phyloP scores from a whole-genome alignment of 2,329 filamentous ascomycete species.

The Calonectria hawksworthii region DNA sequence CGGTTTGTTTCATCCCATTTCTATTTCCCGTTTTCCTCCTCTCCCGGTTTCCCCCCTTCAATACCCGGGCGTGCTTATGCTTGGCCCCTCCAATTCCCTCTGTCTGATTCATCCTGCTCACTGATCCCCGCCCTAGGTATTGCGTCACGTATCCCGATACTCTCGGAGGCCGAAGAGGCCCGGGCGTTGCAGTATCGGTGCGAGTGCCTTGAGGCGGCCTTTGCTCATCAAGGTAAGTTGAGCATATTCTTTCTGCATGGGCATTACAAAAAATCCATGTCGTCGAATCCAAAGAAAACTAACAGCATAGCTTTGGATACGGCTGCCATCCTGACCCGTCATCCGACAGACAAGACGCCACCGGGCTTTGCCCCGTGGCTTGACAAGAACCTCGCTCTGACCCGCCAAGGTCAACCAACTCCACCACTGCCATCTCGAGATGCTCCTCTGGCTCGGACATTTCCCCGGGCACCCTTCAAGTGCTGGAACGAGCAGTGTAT shows the following conservation, averaged over 20 bases:
- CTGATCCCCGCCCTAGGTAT: slow-evolving; percentile 41
- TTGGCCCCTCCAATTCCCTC: slow-evolving; percentile 18
- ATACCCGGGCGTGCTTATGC: slow-evolving; percentile 19
- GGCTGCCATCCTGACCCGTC: slow-evolving; percentile 47
- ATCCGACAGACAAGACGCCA: slow-evolving; percentile 53
- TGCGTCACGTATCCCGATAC: slow-evolving; percentile 54
- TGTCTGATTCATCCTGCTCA: slow-evolving; percentile 33
- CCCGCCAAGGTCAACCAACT: slow-evolving; percentile 63
- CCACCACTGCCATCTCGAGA: slow-evolving; percentile 49
- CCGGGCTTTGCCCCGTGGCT: slow-evolving; percentile 66
- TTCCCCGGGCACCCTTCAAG: slow-evolving; percentile 58
- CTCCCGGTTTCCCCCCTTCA: slow-evolving; percentile 19
- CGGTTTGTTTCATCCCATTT: slow-evolving; percentile 54
- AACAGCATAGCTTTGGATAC: slow-evolving; percentile 50
- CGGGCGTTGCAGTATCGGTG: slow-evolving; percentile 70
- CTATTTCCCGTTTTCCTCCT: slow-evolving; percentile 26
- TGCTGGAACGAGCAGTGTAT: slow-evolving; percentile 69
- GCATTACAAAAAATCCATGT: background rate
- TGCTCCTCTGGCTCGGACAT: slow-evolving; percentile 15
- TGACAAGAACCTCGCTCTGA: slow-evolving; percentile 64
- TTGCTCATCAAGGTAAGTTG: slow-evolving; percentile 55
- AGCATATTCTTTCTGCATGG: background rate
- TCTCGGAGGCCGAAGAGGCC: slow-evolving; percentile 71
- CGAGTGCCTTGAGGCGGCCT: slow-evolving; percentile 69
- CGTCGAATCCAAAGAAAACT: slow-evolving; percentile 29